These are phyloP conservation scores for Helenozyma rhizophorensis DNA, from an alignment of 805 yeast genomes.

Conservation along the genomic window DNA sequence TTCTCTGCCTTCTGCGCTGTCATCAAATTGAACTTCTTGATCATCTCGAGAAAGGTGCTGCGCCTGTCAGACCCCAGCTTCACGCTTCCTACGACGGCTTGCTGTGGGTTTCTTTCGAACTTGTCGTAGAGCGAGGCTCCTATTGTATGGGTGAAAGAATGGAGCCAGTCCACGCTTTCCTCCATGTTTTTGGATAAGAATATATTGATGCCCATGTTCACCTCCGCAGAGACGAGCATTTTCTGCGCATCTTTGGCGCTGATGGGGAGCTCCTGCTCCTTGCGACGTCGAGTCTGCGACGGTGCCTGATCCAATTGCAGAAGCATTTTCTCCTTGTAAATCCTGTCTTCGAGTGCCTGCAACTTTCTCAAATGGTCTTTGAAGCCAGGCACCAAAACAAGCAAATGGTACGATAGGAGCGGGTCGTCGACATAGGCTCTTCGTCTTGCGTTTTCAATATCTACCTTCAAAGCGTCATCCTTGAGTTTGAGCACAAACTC, in stretches of 20 bases:
- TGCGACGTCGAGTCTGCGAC: neutral
- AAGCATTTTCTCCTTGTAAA: constrained; percentile 28
- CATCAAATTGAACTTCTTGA: constrained; percentile 56
- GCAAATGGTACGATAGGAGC: constrained; percentile 23
- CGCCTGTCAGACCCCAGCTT: constrained; percentile 48
- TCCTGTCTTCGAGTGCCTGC: constrained; percentile 41
- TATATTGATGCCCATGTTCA: constrained; percentile 44
- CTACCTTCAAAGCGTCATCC: constrained; percentile 6
- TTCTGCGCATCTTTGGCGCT: constrained; percentile 35
- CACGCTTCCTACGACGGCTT: constrained; percentile 52
- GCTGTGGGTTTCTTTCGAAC: constrained; percentile 47
- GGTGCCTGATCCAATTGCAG: constrained; percentile 7
- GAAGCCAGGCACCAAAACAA: constrained; percentile 47
- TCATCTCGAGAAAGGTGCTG: constrained; percentile 45
- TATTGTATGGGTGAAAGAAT: constrained; percentile 54
- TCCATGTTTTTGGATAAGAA: constrained; percentile 44
- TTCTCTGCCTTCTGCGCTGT: constrained; percentile 48
- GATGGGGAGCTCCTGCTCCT: constrained; percentile 6
- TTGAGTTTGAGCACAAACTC: constrained; percentile 31
- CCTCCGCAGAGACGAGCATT: constrained; percentile 42
- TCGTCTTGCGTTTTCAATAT: constrained; percentile 6
- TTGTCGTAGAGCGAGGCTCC: constrained; percentile 48
- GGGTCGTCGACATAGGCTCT: constrained; percentile 13
- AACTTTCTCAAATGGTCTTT: constrained; percentile 44
- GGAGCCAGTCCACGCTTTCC: constrained; percentile 51